Evolutionary conservation across 176 grass and related monocot genomes (phyloP), one percentile per base, ranked within the genome.

Genomic region (Leersia perrieri): DNA sequence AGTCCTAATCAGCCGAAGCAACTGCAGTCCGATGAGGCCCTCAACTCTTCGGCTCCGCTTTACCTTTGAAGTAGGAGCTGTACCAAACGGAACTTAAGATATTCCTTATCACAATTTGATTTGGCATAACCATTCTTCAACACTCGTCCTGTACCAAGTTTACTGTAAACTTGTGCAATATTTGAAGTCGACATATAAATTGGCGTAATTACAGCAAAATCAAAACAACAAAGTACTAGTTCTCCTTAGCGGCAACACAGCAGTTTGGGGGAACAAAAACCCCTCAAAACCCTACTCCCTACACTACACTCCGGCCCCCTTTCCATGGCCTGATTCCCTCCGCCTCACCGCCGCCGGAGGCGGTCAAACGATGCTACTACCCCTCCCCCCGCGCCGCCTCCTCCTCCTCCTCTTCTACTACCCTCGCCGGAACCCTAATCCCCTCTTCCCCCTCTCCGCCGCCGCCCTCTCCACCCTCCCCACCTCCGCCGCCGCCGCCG

Each of bases 201-300:
- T 41, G 10, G 9, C 3, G 39, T 2, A 39, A 41, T 41, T 41
- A 0, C 39, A 41, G 36, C 36, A 39, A 33, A 23, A 45, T 23
- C 7, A 26, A 3, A 40, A 66, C 57, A 12, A 22, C 14, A n/a
- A 26, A 27, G 0, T 7, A n/a, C n/a, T n/a, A n/a, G n/a, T n/a
- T n/a, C n/a, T n/a, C n/a, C n/a, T n/a, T n/a, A n/a, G n/a, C n/a
- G n/a, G n/a, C n/a, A n/a, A n/a, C n/a, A 28, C 38, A 30, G 4
- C 44, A 33, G 13, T 5, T 11, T 0, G n/a, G 18, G 13, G 18
- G 13, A 49, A 77, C 39, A 41, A 89, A 84, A 89, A 81, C 82
- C 87, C 78, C 77, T 60, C 82, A 85, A 89, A 89, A 89, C 88
- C 88, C 88, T 89, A 89, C 87, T 10, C n/a, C n/a, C n/a, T n/a